Conservation (phyloP, 75 land plant genomes). For the Sequoiadendron giganteum region DNA sequence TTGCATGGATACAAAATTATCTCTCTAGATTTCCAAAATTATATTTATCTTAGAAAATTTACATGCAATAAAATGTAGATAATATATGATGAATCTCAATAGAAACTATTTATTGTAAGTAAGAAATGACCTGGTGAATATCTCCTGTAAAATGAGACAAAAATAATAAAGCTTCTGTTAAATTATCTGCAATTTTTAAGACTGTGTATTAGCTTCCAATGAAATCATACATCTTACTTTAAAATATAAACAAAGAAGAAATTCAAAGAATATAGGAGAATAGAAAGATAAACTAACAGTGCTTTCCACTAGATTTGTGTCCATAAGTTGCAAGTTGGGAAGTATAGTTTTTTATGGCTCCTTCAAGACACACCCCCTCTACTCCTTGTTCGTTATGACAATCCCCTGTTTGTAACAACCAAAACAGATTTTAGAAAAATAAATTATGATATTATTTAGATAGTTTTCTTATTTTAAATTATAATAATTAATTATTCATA, state of each 20-base stretch:
- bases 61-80: not conserved
- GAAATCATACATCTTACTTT: not conserved
- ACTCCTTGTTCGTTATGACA: constrained; percentile 67
- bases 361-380: constrained; percentile 61
- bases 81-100: not conserved
- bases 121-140: constrained; percentile 46
- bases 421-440: not conserved
- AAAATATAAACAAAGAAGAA: not conserved
- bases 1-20: not conserved
- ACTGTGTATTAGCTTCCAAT: not conserved
- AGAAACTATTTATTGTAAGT: not conserved
- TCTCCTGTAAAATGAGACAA: constrained; percentile 61
- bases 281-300: not conserved
- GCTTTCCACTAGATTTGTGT: not conserved
- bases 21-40: not conserved
- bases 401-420: constrained; percentile 48
- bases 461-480: not conserved
- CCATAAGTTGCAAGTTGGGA: constrained; percentile 47
- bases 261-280: not conserved
- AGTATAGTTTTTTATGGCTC: constrained; percentile 75
- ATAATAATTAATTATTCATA: too few species aligned
- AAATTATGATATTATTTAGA: not conserved
- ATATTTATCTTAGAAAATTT: not conserved
- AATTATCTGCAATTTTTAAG: constrained; percentile 37
- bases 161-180: constrained; percentile 56